A percentile compares a stretch with the other conserved stretches of the same genome.
Conservation (phyloP, 1,284 basidiomycete genomes). For the Ceratobasidium sp. region DNA sequence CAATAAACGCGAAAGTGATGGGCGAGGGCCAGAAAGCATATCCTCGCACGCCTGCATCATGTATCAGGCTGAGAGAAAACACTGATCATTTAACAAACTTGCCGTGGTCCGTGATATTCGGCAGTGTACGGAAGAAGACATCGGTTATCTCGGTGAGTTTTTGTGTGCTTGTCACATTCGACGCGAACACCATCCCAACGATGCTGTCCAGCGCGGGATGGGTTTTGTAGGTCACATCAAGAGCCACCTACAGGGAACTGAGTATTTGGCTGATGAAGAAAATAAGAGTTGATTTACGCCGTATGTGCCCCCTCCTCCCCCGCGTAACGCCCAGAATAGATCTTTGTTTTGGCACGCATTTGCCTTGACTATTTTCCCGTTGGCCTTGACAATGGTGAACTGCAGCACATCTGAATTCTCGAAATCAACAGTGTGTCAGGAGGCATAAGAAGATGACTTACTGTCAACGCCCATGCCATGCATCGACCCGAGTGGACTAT, state of each 20-base stretch:
- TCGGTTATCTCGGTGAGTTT: background rate
- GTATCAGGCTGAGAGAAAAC: background rate
- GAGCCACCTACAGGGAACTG: background rate
- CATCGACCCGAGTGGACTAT: slow-evolving; percentile 22
- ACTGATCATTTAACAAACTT: background rate
- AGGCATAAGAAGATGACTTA: background rate
- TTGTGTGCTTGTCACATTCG: background rate
- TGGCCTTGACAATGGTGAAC: slow-evolving; percentile 37
- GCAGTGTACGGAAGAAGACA: background rate
- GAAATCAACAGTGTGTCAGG: background rate
- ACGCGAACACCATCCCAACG: background rate
- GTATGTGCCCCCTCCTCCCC: slow-evolving; percentile 38
- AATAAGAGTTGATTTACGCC: slow-evolving; percentile 1
- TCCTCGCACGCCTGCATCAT: slow-evolving; percentile 8
- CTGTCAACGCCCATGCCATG: slow-evolving; percentile 40
- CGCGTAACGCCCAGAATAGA: slow-evolving; percentile 46
- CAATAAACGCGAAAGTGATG: background rate
- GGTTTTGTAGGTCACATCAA: slow-evolving; percentile 20
- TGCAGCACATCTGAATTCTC: background rate
- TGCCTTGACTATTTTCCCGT: slow-evolving; percentile 27
- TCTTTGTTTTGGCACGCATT: slow-evolving; percentile 37
- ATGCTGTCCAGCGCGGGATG: slow-evolving; percentile 1
- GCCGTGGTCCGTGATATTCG: background rate
- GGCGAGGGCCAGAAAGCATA: slow-evolving; percentile 2
- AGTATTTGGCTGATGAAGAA: background rate